Base-by-base conservation (phyloP, 352 stramenopile species). In the Thalassiosira delicatula region DNA sequence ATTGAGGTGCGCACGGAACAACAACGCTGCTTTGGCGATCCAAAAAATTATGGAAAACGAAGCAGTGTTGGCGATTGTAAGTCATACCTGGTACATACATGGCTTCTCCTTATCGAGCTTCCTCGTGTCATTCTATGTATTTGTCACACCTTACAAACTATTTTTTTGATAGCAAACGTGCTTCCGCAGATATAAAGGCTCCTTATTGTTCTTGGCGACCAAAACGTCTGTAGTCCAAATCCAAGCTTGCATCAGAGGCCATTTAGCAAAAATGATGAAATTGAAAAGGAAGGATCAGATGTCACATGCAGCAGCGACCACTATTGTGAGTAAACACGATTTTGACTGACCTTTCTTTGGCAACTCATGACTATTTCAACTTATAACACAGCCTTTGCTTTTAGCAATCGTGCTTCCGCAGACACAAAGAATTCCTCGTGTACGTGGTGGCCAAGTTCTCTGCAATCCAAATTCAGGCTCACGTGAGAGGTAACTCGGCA, bases 201-300 rank as follows among this genome's bases (percentile, higher is more conserved):
- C 62, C 29, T 27, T 72, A 32, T 17, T 76, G 30, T 81, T 74
- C 49, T n/a, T n/a, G n/a, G n/a, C n/a, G n/a, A n/a, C n/a, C 57
- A n/a, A n/a, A n/a, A n/a, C n/a, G n/a, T n/a, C n/a, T n/a, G 67
- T 81, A n/a, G 51, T 85, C 23, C 37, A 69, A 56, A 85, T 85
- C 51, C 69, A 79, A 76, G 40, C 56, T 72, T 5, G 21, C 3
- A 27, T 61, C 8, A 61, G 73, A 63, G 67, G 25, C 53, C 35
- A 73, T n/a, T n/a, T n/a, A n/a, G n/a, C n/a, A n/a, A 78, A 21
- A 68, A 12, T 51, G 61, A 12, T 32, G 7, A n/a, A 42, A 11
- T 29, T 25, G 0, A 27, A 60, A 21, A 72, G 29, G 63, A 30
- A 62, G 12, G n/a, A n/a, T n/a, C n/a, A n/a, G n/a, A n/a, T n/a